Percentiles rank a stretch among this genome's conserved stretches.
These are phyloP conservation scores for Periconia sp. DNA, from an alignment of 2,329 filamentous ascomycete genomes.

Conservation along the genomic window DNA sequence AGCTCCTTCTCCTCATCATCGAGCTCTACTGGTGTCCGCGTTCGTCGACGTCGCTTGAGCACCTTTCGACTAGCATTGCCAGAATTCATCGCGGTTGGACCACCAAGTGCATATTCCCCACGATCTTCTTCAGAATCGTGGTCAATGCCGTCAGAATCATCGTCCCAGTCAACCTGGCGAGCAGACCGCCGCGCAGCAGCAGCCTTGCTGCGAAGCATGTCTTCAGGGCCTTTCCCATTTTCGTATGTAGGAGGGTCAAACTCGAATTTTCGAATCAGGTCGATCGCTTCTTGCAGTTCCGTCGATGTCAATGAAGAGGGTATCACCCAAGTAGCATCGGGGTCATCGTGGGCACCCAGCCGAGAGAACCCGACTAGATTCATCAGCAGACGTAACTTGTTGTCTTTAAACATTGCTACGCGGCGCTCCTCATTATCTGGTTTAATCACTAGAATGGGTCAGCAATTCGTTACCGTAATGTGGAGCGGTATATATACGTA, in stretches of 20 bases:
- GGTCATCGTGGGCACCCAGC: constrained; percentile 70
- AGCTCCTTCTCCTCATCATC: constrained; percentile 67
- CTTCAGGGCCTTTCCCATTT: constrained; percentile 74
- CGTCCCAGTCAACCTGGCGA: constrained; percentile 68
- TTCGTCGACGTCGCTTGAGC: constrained; percentile 66
- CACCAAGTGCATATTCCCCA: constrained; percentile 71
- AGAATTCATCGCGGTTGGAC: constrained; percentile 64
- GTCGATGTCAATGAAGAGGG: constrained; percentile 69
- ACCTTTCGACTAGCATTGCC: constrained; percentile 58
- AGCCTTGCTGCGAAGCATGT: constrained; percentile 77
- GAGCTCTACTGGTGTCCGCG: constrained; percentile 61
- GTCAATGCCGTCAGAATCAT: constrained; percentile 68
- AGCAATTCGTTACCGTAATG: constrained; percentile 29
- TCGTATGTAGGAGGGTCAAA: constrained; percentile 80
- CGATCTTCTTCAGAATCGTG: constrained; percentile 60
- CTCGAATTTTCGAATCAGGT: constrained; percentile 77
- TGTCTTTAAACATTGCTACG: constrained; percentile 85
- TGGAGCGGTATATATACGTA: constrained; percentile 23
- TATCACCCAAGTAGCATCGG: constrained; percentile 79
- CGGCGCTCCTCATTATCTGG: constrained; percentile 71
- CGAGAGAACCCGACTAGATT: constrained; percentile 74
- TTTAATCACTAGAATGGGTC: constrained; percentile 41
- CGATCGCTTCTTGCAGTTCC: constrained; percentile 71
- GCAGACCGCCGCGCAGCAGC: constrained; percentile 48
- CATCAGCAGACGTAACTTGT: constrained; percentile 84